phyloP scores from a whole-genome alignment of 805 yeast genomes.

The Ogataea thermomethanolica region DNA sequence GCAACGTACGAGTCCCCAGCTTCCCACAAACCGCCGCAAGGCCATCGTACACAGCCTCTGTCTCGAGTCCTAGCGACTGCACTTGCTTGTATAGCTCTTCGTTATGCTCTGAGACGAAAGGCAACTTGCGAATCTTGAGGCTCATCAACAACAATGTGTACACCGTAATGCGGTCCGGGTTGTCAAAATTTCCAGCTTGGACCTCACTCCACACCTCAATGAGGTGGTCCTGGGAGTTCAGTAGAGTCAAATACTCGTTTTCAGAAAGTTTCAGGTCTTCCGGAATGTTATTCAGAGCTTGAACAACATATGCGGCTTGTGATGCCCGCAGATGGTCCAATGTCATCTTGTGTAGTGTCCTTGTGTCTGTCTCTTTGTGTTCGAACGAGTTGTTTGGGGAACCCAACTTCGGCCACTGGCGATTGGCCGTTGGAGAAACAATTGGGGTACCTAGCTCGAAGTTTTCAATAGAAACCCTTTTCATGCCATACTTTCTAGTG shows the following conservation, averaged over 20 bases:
- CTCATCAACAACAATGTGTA: conserved; percentile 19
- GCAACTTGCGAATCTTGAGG: conserved; percentile 11
- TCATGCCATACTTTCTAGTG: conserved; percentile 10
- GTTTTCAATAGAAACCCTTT: conserved; percentile 14
- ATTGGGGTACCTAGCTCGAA: conserved; percentile 14
- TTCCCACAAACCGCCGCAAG: conserved; percentile 6
- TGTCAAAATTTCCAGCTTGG: conserved; percentile 16
- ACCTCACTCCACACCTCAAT: conserved; percentile 26
- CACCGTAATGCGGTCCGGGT: conserved; percentile 17
- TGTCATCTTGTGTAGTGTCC: conserved; percentile 5
- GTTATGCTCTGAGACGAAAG: conserved; percentile 1
- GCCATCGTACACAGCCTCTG: neutral
- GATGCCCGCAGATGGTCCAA: conserved; percentile 9
- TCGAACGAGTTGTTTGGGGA: neutral
- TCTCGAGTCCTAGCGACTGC: conserved; percentile 1
- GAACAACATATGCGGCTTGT: conserved; percentile 17
- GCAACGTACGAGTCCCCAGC: conserved; percentile 1
- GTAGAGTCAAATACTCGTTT: conserved; percentile 17
- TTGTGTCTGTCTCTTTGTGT: neutral
- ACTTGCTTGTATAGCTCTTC: conserved; percentile 1
- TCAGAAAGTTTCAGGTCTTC: conserved; percentile 13
- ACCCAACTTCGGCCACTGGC: neutral
- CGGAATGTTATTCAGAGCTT: conserved; percentile 10
- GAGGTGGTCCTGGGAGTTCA: conserved; percentile 19
- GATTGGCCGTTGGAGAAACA: conserved; percentile 1